Base-by-base conservation (phyloP, 2,329 filamentous ascomycete species). In the Zasmidium angulare region DNA sequence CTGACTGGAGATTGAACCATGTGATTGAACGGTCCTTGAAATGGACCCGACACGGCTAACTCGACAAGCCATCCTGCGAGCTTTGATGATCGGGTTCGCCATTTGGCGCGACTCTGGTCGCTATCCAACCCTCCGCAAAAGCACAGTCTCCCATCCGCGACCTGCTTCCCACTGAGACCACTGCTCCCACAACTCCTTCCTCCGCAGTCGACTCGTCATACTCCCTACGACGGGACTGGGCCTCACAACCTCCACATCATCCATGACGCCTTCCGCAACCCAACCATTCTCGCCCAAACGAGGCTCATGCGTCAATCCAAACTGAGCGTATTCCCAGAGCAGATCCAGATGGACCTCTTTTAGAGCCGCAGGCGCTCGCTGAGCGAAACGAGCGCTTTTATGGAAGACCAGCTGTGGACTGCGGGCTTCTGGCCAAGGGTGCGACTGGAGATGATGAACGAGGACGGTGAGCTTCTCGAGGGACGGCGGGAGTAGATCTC, bases 381-480 rank as follows among this genome's bases (percentile, higher is more conserved):
- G 4, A 6, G 11, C 26, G 22, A 31, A 29, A 19, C 21, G n/a
- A 29, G 20, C 11, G 14, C 7, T 7, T 36, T 36, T 14, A 14
- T 36, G 14, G 7, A 36, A 14, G 29, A 36, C 14, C 7, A 36
- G 29, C 7, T 36, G 29, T 7, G 29, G 29, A 36, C 29, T 36
- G 29, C 29, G 29, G 29, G 14, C 2, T 20, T 40, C 23, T 46
- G 14, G 6, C 2, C 26, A 2, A 17, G 10, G 20, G 14, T 24
- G 20, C 14, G 22, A 14, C 3, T 11, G 14, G 1, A 21, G 51
- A 19, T 23, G 51, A 46, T 46, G 31, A 2, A 53, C 51, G 29
- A 53, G 20, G 19, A 53, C 51, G 31, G 31, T 21, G 22, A 53
- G 51, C 29, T 53, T 53, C 29, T n/a, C 17, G 31, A 53, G 36